Conservation (phyloP, 176 grass and related monocot genomes). For the Pontederia paniculata region DNA sequence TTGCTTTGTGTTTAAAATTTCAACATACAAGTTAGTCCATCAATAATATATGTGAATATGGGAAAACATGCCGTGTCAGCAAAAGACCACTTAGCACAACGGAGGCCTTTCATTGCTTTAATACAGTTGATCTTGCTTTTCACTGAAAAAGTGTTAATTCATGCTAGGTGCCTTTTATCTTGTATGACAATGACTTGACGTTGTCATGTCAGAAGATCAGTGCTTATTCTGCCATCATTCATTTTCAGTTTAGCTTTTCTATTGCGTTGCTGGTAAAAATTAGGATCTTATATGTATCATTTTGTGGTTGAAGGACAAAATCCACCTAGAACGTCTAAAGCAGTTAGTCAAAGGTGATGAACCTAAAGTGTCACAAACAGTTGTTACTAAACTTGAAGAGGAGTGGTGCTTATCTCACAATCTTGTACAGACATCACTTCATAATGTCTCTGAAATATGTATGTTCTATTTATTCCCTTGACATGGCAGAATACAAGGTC, state of each 20-base stretch:
- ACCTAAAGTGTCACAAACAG: conserved; percentile 16
- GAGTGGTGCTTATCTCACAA: conserved; percentile 84
- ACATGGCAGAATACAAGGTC: conserved; percentile 10
- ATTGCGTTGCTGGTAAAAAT: not conserved
- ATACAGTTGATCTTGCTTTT: no score
- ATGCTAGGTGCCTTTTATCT: no score
- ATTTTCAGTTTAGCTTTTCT: not conserved
- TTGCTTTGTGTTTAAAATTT: no score
- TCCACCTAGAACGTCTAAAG: conserved; percentile 51
- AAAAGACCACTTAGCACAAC: no score
- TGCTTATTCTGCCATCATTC: not conserved
- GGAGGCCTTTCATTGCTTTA: no score
- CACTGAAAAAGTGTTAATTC: no score
- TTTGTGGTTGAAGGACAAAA: conserved; percentile 46
- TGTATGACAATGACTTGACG: no score
- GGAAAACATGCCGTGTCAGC: no score
- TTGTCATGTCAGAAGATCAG: no score
- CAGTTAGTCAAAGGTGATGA: conserved; percentile 30
- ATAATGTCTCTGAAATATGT: conserved; percentile 88
- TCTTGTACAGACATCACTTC: conserved; percentile 47
- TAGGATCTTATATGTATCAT: not conserved
- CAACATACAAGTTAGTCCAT: no score
- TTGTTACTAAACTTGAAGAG: conserved; percentile 54
- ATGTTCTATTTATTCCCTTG: conserved; percentile 20
- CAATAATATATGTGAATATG: no score